Evolutionary conservation across 129 eudicot species (phyloP), one percentile per base, ranked within the genome.

Genomic region (Sambucus nigra): DNA sequence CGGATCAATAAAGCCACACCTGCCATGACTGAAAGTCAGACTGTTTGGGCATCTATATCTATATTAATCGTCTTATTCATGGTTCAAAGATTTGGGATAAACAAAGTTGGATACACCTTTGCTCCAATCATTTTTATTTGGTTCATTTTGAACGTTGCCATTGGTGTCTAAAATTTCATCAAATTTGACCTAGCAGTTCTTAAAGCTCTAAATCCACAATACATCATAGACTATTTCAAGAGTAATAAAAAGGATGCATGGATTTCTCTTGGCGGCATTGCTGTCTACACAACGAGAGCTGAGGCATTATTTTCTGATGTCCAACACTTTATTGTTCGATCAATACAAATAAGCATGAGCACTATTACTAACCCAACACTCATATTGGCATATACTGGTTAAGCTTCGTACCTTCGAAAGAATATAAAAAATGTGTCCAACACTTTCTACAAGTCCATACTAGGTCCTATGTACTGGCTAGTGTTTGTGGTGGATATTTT

Each of bases 261-360:
- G 84, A 47, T 78, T 29, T 78, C 84, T 19, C 76, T 78, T 16
- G 84, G 80, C 10, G 84, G 84, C 5, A 54, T 60, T 11, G 73
- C 73, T 18, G 76, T 77, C 39, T 18, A 67, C 29, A 69, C 61
- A 3, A 73, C 84, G 70, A 79, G 79, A 49, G 57, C 76, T 3
- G 84, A 73, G 29, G 84, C 84, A 16, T 28, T 78, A 16, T 73
- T 78, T 45, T 76, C 76, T 0, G 80, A 73, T 51, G 63, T 78
- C 31, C 80, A 70, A 8, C 84, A 78, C 19, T 78, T 78, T 31
- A 57, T 63, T 1, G 84, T 78, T 7, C 60, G 42, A 17, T 68
- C 80, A 0, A 69, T 78, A 7, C 84, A 78, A 39, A 47, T 73
- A 55, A 78, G 84, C 66, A 73, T 66, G 64, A 73, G 76, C n/a